Evolutionary conservation across 768 basidiomycete species (phyloP).

Genomic region (Butyriboletus loyo): DNA sequence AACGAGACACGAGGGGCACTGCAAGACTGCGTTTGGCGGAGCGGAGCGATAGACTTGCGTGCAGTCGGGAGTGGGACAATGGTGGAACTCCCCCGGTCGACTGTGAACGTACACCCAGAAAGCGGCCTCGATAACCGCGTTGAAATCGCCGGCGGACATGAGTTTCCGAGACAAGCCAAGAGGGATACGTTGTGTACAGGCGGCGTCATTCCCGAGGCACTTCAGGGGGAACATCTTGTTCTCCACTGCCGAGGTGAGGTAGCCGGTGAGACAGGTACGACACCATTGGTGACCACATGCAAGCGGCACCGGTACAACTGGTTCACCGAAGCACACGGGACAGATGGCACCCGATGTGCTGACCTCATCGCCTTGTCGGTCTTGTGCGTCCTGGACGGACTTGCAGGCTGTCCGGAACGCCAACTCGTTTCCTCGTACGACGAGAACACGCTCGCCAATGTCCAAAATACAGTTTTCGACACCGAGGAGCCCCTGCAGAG

Average conservation of each 20-base stretch:
- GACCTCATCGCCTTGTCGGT: slow-evolving; percentile 28
- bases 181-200: slow-evolving; percentile 56
- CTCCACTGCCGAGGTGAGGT: slow-evolving; percentile 55
- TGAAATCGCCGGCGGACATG: slow-evolving; percentile 51
- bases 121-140: slow-evolving; percentile 53
- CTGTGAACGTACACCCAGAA: slow-evolving; percentile 60
- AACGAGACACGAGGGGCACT: slow-evolving; percentile 68
- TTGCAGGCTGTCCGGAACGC: slow-evolving; percentile 35
- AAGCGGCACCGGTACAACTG: slow-evolving; percentile 49
- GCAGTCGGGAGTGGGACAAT: slow-evolving; percentile 81
- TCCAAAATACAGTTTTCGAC: slow-evolving; percentile 56
- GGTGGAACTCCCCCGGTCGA: slow-evolving; percentile 59
- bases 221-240: slow-evolving; percentile 64
- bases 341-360: slow-evolving; percentile 37
- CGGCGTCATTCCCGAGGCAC: slow-evolving; percentile 65
- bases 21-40: slow-evolving; percentile 47
- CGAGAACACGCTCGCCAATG: slow-evolving; percentile 37
- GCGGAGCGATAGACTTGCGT: slow-evolving; percentile 65
- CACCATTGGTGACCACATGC: slow-evolving; percentile 72
- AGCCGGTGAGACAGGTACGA: slow-evolving; percentile 54
- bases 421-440: slow-evolving; percentile 53
- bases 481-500: slow-evolving; percentile 51
- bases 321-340: slow-evolving; percentile 68
- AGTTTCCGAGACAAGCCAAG: slow-evolving; percentile 48
- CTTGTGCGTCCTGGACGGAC: slow-evolving; percentile 39